Evolutionary conservation across 106 monocot genomes (phyloP).

Genomic region (Dioscorea alata): DNA sequence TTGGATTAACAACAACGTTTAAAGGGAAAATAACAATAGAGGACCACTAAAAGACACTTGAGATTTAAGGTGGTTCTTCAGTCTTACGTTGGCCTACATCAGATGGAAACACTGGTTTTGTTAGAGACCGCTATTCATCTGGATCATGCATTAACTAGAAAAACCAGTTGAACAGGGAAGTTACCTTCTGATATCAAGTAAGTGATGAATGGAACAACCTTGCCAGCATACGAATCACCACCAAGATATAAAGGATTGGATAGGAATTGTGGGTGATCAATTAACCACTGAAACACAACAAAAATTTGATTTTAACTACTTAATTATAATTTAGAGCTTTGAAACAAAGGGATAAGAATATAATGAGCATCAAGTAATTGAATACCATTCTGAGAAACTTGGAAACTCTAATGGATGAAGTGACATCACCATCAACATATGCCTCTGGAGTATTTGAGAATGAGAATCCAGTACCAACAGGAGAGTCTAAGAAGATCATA

Average conservation of each 20-base stretch:
- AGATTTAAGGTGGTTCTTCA: too few relatives aligned
- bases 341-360: not conserved
- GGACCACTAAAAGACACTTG: too few relatives aligned
- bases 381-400: conserved; percentile 28
- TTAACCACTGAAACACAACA: conserved; percentile 35
- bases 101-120: too few relatives aligned
- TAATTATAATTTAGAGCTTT: too few relatives aligned
- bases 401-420: conserved; percentile 12
- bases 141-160: too few relatives aligned
- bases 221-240: conserved; percentile 63
- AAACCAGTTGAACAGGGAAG: too few relatives aligned
- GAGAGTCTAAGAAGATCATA: conserved; percentile 48
- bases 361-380: not conserved
- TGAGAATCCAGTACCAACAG: conserved; percentile 45
- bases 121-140: too few relatives aligned
- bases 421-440: conserved; percentile 20
- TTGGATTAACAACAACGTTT: too few relatives aligned
- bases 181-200: conserved; percentile 31
- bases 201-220: conserved; percentile 31
- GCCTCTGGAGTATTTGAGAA: conserved; percentile 12
- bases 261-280: conserved; percentile 35
- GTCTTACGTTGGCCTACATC: too few relatives aligned
- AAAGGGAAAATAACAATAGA: too few relatives aligned
- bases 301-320: too few relatives aligned
- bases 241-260: conserved; percentile 45